Evolutionary conservation across 2,329 filamentous ascomycete species (phyloP), one percentile per base, ranked within the genome.

Genomic region (Orbilia ellipsospora): DNA sequence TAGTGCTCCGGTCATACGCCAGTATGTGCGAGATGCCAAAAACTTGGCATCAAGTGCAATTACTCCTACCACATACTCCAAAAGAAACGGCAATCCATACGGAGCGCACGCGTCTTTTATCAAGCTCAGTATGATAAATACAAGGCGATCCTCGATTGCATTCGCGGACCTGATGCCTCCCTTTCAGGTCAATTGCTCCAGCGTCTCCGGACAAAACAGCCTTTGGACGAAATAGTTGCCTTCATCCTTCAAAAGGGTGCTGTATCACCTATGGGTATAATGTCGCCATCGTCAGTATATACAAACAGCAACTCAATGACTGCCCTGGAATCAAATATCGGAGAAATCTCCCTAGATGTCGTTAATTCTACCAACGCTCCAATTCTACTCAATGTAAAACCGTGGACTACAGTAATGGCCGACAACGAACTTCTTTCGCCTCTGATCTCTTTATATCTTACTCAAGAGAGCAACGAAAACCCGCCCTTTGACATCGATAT

Each of bases 401-500:
- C 64, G 15, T 60, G 64, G 55, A 42, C 54, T 10, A 31, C 31
- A 1, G 54, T 42, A 10, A 13, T 44, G 26, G 54, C 8, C 20
- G 45, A 59, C 4, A 51, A 67, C 20, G 16, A 60, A 12, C 18
- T 67, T 23, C n/a, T 59, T 1, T 67, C 64, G 4, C 54, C 40
- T 26, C 31, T 60, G 1, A 18, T 67, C 44, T 67, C 44, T 7
- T 44, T 40, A 2, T 60, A 60, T 44, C 8, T 67, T 23, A 16
- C 36, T 8, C 26, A 52, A 40, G 54, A 67, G 7, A 40, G 28
- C 44, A 13, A 16, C n/a, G n/a, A 8, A n/a, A 1, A 20, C n/a
- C 54, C 13, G 40, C 52, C 18, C 15, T 54, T 40, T 18, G 54
- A 67, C 13, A 48, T 45, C 4, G 40, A 26, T 15, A 16, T 50